phyloP scores from a whole-genome alignment of 805 yeast species.

The Diddensiella santjacobensis region DNA sequence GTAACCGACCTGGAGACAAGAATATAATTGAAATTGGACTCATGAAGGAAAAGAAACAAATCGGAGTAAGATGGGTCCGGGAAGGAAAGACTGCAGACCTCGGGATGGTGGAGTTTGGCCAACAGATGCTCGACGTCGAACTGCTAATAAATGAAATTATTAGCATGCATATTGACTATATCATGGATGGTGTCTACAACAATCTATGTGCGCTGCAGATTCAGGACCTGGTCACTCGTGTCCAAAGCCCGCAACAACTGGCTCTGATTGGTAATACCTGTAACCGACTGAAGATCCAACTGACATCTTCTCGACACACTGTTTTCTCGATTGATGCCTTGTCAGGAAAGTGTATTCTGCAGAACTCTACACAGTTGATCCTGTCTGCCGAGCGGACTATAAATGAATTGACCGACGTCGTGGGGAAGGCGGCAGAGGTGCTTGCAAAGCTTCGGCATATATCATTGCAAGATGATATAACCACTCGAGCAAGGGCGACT shows the following conservation, averaged over 20 bases:
- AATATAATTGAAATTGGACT: constrained; percentile 62
- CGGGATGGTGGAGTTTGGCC: constrained; percentile 31
- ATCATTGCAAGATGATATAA: constrained; percentile 47
- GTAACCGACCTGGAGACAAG: constrained; percentile 44
- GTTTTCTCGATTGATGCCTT: constrained; percentile 23
- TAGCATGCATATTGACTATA: constrained; percentile 39
- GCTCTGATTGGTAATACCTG: background rate
- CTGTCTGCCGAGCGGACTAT: constrained; percentile 33
- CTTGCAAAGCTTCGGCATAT: constrained; percentile 48
- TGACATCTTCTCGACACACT: constrained; percentile 20
- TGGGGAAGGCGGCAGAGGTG: constrained; percentile 26
- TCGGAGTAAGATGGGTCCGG: constrained; percentile 60
- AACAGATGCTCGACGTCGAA: constrained; percentile 34
- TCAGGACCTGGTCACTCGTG: background rate
- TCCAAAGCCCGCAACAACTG: background rate
- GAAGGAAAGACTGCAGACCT: constrained; percentile 40
- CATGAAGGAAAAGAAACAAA: constrained; percentile 40
- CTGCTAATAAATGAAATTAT: constrained; percentile 38
- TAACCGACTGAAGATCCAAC: constrained; percentile 16
- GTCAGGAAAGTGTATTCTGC: constrained; percentile 27
- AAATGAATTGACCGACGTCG: constrained; percentile 23
- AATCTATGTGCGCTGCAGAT: background rate
- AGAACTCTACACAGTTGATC: constrained; percentile 43
- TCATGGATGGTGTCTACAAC: constrained; percentile 25
- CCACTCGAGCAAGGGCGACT: constrained; percentile 55